Percentiles rank a stretch among this genome's conserved stretches.
These are phyloP conservation scores for Pneumocystis canis DNA, from an alignment of 1,139 yeast genomes.

Conservation along the genomic window DNA sequence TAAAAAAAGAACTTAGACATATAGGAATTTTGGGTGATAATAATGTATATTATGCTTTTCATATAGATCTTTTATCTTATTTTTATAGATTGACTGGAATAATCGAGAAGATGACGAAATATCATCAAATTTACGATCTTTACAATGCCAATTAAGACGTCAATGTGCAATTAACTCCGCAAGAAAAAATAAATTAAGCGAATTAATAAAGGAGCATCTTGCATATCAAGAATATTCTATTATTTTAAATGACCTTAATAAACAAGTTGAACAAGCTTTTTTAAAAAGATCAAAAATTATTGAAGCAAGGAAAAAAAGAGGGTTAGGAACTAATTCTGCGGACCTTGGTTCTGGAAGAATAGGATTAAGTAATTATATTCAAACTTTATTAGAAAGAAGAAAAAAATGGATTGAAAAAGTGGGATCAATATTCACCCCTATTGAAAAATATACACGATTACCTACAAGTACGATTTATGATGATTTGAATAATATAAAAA, in stretches of 20 bases:
- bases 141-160: constrained; percentile 54
- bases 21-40: constrained; percentile 77
- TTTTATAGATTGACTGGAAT: constrained; percentile 21
- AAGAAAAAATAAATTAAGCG: constrained; percentile 51
- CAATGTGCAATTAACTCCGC: constrained; percentile 51
- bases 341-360: constrained; percentile 5
- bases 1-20: constrained; percentile 73
- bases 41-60: constrained; percentile 17
- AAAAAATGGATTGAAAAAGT: constrained; percentile 77
- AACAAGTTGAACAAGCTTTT: constrained; percentile 92
- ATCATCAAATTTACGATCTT: constrained; percentile 60
- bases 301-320: constrained; percentile 53
- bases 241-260: constrained; percentile 82
- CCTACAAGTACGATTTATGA: not conserved
- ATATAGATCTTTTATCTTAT: constrained; percentile 16
- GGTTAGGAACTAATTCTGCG: constrained; percentile 2
- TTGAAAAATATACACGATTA: constrained; percentile 25
- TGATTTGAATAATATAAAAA: not conserved
- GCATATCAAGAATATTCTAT: constrained; percentile 92
- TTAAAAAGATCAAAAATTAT: constrained; percentile 71
- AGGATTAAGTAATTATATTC: constrained; percentile 47
- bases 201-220: constrained; percentile 72
- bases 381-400: constrained; percentile 71
- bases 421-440: constrained; percentile 62
- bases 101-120: constrained; percentile 90